These are phyloP conservation scores for Stagonosporopsis cucurbitacearum DNA, from an alignment of 2,329 filamentous ascomycete genomes.

Conservation along the genomic window DNA sequence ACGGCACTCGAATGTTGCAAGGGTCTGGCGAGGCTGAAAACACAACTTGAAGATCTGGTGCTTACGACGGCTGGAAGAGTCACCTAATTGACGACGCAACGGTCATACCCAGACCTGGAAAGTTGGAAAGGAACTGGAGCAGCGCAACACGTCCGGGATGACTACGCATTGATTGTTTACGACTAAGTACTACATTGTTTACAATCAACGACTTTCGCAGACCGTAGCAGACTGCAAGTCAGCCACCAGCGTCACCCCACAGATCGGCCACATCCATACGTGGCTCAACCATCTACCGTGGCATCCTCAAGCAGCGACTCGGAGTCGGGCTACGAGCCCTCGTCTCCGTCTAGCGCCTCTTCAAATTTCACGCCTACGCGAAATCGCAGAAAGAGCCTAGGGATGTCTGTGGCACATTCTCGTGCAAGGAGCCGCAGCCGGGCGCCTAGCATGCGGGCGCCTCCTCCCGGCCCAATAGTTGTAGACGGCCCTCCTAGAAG, in stretches of 20 bases:
- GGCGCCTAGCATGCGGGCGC: conserved; percentile 37
- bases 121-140: background rate
- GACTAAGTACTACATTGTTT: background rate
- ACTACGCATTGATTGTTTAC: background rate
- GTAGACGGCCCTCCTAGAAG: conserved; percentile 31
- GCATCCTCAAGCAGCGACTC: conserved; percentile 29
- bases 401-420: conserved; percentile 39
- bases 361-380: conserved; percentile 26
- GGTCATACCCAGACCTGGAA: conserved; percentile 3
- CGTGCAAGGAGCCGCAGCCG: conserved; percentile 39
- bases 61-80: conserved; percentile 3
- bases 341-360: conserved; percentile 28
- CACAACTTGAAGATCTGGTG: background rate
- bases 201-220: conserved; percentile 1
- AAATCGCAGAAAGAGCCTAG: conserved; percentile 21
- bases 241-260: conserved; percentile 3
- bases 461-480: conserved; percentile 32
- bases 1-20: conserved; percentile 2
- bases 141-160: background rate
- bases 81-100: conserved; percentile 12
- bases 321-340: conserved; percentile 29
- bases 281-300: conserved; percentile 26
- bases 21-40: conserved; percentile 5
- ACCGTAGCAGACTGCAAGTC: conserved; percentile 9
- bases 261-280: conserved; percentile 11